Evolutionary conservation across 306 rosid genomes (phyloP).

Genomic region (Boehmeria nivea): DNA sequence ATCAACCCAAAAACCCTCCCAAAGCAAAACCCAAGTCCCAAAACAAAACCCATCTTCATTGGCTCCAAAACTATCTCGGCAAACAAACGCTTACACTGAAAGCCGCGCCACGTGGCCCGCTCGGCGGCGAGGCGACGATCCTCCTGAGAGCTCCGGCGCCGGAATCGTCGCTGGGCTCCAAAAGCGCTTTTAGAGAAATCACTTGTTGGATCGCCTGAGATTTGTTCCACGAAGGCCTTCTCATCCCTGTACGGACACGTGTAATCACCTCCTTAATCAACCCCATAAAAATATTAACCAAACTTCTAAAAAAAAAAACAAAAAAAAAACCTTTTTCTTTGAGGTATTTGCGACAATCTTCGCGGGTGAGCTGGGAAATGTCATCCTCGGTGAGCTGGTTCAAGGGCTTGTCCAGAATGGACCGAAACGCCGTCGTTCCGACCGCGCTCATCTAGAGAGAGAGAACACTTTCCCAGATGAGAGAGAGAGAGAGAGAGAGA

Average conservation of each 20-base stretch:
- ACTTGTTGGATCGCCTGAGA: constrained; percentile 99
- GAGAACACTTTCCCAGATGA: neutral
- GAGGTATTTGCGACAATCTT: constrained; percentile 94
- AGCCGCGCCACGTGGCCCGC: constrained; percentile 15
- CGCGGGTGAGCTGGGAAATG: constrained; percentile 99
- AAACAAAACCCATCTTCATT: no score
- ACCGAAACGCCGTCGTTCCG: constrained; percentile 53
- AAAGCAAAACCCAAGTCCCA: no score
- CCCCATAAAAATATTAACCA: neutral
- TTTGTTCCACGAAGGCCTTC: constrained; percentile 99
- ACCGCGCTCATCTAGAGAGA: constrained; percentile 44
- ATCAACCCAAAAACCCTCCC: no score
- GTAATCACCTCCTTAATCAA: constrained; percentile 4
- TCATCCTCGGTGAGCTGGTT: constrained; percentile 92
- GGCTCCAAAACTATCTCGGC: neutral
- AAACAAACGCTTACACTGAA: constrained; percentile 4
- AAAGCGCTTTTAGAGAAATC: constrained; percentile 88
- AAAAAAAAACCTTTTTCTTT: constrained; percentile 71
- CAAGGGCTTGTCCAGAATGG: constrained; percentile 89
- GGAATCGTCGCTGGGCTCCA: constrained; percentile 70
- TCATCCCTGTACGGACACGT: constrained; percentile 98
- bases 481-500: neutral
- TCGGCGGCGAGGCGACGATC: constrained; percentile 35
- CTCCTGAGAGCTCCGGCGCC: constrained; percentile 44
- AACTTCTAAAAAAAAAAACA: neutral